Evolutionary conservation across 768 basidiomycete species (phyloP), one percentile per base, ranked within the genome.

Genomic region (Amylocystis lapponica): DNA sequence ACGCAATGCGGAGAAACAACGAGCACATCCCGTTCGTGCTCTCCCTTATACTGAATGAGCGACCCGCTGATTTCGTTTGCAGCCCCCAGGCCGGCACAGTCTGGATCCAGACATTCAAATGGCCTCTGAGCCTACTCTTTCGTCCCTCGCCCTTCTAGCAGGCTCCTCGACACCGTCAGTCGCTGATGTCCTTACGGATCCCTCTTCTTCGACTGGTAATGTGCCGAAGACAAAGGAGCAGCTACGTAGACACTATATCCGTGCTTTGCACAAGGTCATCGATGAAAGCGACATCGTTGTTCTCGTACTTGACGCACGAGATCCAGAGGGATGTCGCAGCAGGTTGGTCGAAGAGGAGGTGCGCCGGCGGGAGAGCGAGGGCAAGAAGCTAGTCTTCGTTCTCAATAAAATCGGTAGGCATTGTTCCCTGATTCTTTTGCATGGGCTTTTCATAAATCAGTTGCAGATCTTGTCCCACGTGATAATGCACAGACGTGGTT

Each of bases 291-390:
- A 98, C 59, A 86, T 99, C 25, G 66, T 98, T 39, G 72, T 98
- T 34, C 83, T 87, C 27, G 88, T 91, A 0, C 72, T 98, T 13
- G 96, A 98, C 65, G 94, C 94, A 1, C 72, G 95, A 30, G 95
- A 98, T 68, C 95, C 96, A 2, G 86, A 95, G 46, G 94, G 95
- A 0, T 94, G 91, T 31, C 67, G 95, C 51, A 95, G 91, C 64
- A 73, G 85, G 39, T 72, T 95, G 29, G 92, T 98, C 4, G 96
- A 99, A 61, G 90, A 95, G 57, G 94, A 96, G 60, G 92, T 96
- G 1, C 71, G 86, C 34, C 70, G 89, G 49, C 73, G 87, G 27
- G 92, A 94, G 59, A 70, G 69, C 19, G 88, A 95, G 49, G 88
- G 93, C 7, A 99, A 99, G 71, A 87, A 81, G 59, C 67, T 98